Percentiles rank a stretch among this genome's conserved stretches.
Conservation (phyloP, 2,329 filamentous ascomycete species). For the Cercospora sp. region DNA sequence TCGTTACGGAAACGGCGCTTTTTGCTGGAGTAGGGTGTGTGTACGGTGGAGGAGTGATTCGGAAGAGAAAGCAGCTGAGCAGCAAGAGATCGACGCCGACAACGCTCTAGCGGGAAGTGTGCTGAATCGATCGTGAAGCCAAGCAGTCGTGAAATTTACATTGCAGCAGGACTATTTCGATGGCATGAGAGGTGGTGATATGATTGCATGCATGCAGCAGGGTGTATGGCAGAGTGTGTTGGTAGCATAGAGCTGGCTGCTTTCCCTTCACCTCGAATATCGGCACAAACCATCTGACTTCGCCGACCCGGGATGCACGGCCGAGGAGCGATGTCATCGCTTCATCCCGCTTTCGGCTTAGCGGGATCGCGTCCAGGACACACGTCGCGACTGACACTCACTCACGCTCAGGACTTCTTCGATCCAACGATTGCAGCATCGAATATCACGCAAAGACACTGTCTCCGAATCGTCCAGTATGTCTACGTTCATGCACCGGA, state of each 20-base stretch:
- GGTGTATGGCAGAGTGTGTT: neutral
- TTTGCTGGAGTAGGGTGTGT: neutral
- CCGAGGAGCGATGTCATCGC: slow-evolving; percentile 5
- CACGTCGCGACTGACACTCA: neutral
- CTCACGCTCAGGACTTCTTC: neutral
- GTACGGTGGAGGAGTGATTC: neutral
- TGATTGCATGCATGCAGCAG: neutral
- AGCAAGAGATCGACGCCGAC: slow-evolving; percentile 2
- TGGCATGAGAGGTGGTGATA: neutral
- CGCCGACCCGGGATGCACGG: neutral
- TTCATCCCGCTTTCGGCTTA: slow-evolving; percentile 1
- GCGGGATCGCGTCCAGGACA: neutral
- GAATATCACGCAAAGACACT: neutral
- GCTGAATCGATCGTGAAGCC: neutral
- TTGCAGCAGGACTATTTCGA: neutral
- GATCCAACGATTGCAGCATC: neutral
- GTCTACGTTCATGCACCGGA: neutral
- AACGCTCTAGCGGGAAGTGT: slow-evolving; percentile 2
- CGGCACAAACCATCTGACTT: slow-evolving; percentile 3
- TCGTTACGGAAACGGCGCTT: neutral
- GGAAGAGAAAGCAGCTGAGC: slow-evolving; percentile 3
- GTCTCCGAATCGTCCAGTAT: neutral
- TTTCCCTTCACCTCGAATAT: slow-evolving; percentile 6
- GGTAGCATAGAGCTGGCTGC: slow-evolving; percentile 3
- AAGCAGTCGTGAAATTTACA: neutral